These are phyloP conservation scores for Trichosporon sp. DNA, from an alignment of 1,284 basidiomycete species.

Conservation along the genomic window DNA sequence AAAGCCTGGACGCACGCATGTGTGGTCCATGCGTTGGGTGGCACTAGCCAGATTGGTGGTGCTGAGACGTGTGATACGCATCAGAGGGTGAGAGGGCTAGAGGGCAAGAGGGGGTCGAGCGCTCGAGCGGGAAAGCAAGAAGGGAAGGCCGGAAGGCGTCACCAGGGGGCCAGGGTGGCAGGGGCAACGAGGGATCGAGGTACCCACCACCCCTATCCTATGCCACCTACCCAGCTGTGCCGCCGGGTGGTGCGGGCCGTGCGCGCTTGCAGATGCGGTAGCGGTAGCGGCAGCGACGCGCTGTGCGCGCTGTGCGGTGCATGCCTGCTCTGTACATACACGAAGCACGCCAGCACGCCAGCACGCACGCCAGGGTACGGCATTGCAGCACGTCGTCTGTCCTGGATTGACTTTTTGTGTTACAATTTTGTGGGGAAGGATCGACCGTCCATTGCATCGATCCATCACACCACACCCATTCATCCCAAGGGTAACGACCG, in stretches of 20 bases:
- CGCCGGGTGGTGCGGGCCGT: not conserved
- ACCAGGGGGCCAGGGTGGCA: not conserved
- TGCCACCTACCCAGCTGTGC: no score
- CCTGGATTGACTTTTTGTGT: not conserved
- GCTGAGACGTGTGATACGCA: no score
- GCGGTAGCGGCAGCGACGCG: no score
- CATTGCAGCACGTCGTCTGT: not conserved
- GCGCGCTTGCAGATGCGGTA: no score
- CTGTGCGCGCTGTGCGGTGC: not conserved
- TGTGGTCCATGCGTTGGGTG: not conserved
- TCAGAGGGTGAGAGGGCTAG: no score
- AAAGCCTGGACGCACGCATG: not conserved
- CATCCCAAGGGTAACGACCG: not conserved
- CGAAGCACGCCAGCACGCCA: not conserved
- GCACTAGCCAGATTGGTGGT: not conserved
- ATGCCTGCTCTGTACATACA: not conserved
- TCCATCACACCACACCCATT: not conserved
- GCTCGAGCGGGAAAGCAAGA: not conserved
- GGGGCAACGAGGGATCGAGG: no score
- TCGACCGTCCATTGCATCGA: not conserved
- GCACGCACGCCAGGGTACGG: no score
- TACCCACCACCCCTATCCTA: no score
- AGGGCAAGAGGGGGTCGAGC: not conserved
- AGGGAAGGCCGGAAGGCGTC: not conserved
- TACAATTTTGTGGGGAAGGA: slow-evolving; percentile 1